Percentiles rank a stretch among this genome's conserved stretches.
Evolutionary conservation across 768 basidiomycete genomes (phyloP).

Genomic region (Flagelloscypha sp.): DNA sequence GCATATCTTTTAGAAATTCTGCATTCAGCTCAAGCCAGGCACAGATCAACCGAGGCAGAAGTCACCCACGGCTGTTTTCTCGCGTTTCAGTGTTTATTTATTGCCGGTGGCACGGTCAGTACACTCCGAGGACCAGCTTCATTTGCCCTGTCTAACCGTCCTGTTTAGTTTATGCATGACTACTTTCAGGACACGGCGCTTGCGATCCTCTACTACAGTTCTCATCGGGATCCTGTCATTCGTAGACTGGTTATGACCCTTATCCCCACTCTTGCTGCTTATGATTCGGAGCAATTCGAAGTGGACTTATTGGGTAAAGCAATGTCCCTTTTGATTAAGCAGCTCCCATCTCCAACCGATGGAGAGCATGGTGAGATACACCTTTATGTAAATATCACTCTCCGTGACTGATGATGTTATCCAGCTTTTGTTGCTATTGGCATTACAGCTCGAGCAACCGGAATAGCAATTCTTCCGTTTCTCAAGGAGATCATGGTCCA

Average conservation of each 20-base stretch:
- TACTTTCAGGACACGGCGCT: conserved; percentile 33
- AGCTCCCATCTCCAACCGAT: conserved; percentile 37
- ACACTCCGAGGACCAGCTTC: too few species aligned
- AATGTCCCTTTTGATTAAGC: conserved; percentile 36
- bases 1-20: too few species aligned
- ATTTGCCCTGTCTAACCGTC: too few species aligned
- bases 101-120: too few species aligned
- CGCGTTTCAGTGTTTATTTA: too few species aligned
- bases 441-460: conserved; percentile 36
- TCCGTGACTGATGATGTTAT: conserved; percentile 1
- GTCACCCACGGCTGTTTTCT: too few species aligned
- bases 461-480: conserved; percentile 37
- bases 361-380: conserved; percentile 31
- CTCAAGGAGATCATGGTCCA: conserved; percentile 37
- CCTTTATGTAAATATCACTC: not conserved
- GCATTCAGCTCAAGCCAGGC: too few species aligned
- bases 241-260: conserved; percentile 37
- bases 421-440: conserved; percentile 41
- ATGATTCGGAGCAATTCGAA: conserved; percentile 36
- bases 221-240: conserved; percentile 37
- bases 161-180: conserved; percentile 21
- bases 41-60: too few species aligned
- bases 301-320: conserved; percentile 33
- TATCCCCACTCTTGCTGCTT: conserved; percentile 40
- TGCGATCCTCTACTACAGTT: conserved; percentile 33